A percentile compares a stretch with the other conserved stretches of the same genome.
Evolutionary conservation across 2,329 filamentous ascomycete species (phyloP).

Genomic region (Calonectria fujianensis): DNA sequence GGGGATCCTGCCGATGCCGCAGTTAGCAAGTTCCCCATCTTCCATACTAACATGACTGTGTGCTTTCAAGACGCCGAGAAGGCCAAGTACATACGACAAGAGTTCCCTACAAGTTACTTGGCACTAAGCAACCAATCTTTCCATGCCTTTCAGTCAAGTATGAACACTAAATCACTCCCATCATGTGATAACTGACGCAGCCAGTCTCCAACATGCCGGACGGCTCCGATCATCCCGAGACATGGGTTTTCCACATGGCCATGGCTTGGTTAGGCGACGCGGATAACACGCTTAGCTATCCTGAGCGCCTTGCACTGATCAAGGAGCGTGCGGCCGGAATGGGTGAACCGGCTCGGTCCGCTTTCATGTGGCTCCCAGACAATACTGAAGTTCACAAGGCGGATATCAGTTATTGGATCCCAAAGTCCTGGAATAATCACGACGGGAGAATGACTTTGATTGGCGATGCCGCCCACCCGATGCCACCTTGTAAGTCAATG

Average conservation of each 20-base stretch:
- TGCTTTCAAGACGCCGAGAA: constrained; percentile 50
- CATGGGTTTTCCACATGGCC: constrained; percentile 52
- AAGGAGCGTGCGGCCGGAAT: constrained; percentile 47
- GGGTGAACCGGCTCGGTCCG: constrained; percentile 47
- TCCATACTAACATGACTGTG: constrained; percentile 53
- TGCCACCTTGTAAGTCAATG: constrained; percentile 48
- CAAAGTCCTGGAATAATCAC: constrained; percentile 48
- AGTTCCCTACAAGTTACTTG: constrained; percentile 49
- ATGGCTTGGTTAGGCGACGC: constrained; percentile 50
- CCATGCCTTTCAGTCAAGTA: constrained; percentile 51
- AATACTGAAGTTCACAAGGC: constrained; percentile 51
- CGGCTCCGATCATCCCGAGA: constrained; percentile 47
- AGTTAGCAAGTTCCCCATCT: constrained; percentile 51
- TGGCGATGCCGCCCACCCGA: constrained; percentile 50
- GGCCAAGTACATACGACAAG: constrained; percentile 42
- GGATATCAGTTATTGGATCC: constrained; percentile 51
- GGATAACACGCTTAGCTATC: constrained; percentile 43
- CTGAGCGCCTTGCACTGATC: constrained; percentile 48
- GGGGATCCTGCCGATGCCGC: constrained; percentile 44
- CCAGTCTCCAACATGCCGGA: constrained; percentile 51
- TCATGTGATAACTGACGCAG: background rate
- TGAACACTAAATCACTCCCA: background rate
- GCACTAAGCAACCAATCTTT: constrained; percentile 50
- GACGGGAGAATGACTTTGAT: constrained; percentile 47
- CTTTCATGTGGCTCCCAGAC: constrained; percentile 50